Conservation (phyloP, 2,329 filamentous ascomycete genomes). For the Lasiodiplodia gonubiensis region DNA sequence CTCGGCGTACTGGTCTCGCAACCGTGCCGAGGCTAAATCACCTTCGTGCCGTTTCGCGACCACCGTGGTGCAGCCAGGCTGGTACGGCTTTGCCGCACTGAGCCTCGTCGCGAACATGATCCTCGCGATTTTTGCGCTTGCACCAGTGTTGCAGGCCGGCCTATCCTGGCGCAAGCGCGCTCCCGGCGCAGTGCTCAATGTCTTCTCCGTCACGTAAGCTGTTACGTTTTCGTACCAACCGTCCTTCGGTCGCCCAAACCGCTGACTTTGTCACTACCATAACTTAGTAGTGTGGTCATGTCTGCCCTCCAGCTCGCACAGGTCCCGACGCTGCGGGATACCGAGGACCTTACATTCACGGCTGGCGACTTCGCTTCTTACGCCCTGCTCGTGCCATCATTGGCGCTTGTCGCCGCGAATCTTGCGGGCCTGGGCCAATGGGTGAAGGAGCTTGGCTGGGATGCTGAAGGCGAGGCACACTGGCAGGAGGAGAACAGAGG, state of each 20-base stretch:
- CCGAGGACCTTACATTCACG: conserved; percentile 11
- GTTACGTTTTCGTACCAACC: not conserved
- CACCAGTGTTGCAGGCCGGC: not conserved
- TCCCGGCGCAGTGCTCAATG: not conserved
- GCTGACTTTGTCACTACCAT: too few relatives aligned
- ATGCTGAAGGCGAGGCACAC: too few relatives aligned
- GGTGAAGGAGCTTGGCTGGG: conserved; percentile 12
- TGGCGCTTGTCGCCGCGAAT: conserved; percentile 14
- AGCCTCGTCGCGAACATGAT: not conserved
- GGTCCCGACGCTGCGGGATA: not conserved
- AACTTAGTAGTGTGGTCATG: not conserved
- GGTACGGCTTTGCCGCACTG: not conserved
- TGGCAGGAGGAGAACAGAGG: not conserved
- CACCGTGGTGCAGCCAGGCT: not conserved
- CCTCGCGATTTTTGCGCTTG: not conserved
- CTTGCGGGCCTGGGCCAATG: conserved; percentile 13
- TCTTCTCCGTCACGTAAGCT: conserved; percentile 10
- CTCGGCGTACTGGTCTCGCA: conserved; percentile 19
- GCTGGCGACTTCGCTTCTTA: conserved; percentile 3
- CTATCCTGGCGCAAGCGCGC: not conserved
- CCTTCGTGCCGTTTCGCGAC: not conserved
- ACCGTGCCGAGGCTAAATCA: not conserved
- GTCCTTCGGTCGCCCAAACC: not conserved
- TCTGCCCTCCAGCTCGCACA: not conserved
- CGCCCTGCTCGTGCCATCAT: conserved; percentile 4